Conservation (phyloP, 345 rosid genomes). For the Heritiera littoralis region DNA sequence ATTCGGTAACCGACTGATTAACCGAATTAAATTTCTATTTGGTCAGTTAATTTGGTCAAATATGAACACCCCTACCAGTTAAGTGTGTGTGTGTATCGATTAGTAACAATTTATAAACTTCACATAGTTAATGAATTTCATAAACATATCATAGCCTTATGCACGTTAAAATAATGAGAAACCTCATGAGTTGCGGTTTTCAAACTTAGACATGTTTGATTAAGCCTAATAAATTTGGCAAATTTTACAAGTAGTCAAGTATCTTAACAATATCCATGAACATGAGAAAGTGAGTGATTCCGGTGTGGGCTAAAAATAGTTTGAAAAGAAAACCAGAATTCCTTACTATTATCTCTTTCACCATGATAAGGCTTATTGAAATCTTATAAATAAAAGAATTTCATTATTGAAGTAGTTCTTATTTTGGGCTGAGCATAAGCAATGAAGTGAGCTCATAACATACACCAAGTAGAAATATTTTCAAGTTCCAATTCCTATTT, state of each 20-base stretch:
- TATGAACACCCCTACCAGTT: too few relatives aligned
- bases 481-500: constrained; percentile 2
- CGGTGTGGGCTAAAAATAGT: neutral
- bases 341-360: too few relatives aligned
- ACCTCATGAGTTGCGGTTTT: neutral
- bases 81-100: too few relatives aligned
- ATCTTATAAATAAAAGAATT: too few relatives aligned
- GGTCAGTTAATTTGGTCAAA: too few relatives aligned
- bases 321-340: neutral
- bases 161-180: constrained; percentile 7
- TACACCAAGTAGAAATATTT: neutral
- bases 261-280: neutral
- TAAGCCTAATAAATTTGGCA: neutral
- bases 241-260: neutral
- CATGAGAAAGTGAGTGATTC: too few relatives aligned
- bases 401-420: neutral
- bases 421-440: neutral
- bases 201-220: neutral
- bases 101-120: too few relatives aligned
- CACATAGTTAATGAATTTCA: too few relatives aligned
- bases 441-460: neutral
- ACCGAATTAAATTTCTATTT: too few relatives aligned
- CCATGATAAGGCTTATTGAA: neutral
- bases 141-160: neutral
- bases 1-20: too few relatives aligned